Evolutionary conservation across 805 yeast species (phyloP), one percentile per base, ranked within the genome.

Genomic region (Saccharomycopsis fermentans): DNA sequence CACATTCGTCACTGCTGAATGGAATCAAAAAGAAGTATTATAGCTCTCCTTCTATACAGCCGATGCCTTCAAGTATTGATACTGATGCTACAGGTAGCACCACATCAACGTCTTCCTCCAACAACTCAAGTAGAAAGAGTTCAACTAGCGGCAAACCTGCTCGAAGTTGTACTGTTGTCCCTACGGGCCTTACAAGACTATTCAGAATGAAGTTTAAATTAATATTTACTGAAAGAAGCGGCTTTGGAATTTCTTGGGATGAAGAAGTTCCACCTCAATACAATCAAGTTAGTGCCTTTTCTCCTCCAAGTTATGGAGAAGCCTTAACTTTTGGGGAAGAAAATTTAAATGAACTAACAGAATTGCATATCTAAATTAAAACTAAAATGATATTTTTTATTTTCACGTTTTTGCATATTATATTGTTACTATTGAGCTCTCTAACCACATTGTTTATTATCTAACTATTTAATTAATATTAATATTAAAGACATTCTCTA

Each of bases 261-360:
- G 97, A 92, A 68, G 99, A 94, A 71, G 98, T 95, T 17, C 99
- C 99, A 1, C 99, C 99, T 1, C 87, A 90, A 21, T 94, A 94
- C 67, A 89, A 82, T 57, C 92, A 90, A 64, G 90, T 94, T 21
- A 76, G 82, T 32, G 82, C 95, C 0, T 75, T 89, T 50, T 82
- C 91, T 24, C 99, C 99, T 0, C 99, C 99, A 1, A 81, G 83
- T 2, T 92, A 94, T 70, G 77, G 62, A 14, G 58, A 61, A 24
- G 54, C 58, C 9, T 40, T 56, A 16, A 34, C 34, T 51, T 12
- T 55, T 17, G 39, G 21, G 17, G 61, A 61, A 27, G 63, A 55
- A 6, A 52, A 55, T 9, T 35, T 55, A 19, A 32, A 40, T 35
- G 60, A 58, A 37, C 32, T 55, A 9, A 35, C 48, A 9, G 55